Conservation (phyloP, 2,329 filamentous ascomycete genomes). For the Aspergillus versicolor region DNA sequence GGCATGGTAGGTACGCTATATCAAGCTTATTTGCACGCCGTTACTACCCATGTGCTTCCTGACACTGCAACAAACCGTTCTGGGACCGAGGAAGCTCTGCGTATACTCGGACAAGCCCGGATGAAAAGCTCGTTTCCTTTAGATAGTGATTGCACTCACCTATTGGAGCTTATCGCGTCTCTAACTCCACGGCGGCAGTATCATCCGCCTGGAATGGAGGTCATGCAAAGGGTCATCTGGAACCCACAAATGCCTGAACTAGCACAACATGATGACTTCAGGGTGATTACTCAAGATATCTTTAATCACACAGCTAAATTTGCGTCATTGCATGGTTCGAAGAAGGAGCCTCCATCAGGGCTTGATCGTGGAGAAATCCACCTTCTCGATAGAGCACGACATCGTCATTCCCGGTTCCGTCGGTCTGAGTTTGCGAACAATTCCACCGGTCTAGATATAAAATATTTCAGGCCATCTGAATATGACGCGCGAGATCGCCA, state of each 20-base stretch:
- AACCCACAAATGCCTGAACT: constrained; percentile 8
- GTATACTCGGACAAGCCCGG: constrained; percentile 18
- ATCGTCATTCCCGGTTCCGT: not conserved
- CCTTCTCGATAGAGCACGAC: not conserved
- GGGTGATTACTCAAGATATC: not conserved
- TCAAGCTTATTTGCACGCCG: constrained; percentile 32
- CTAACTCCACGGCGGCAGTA: constrained; percentile 26
- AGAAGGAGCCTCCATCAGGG: not conserved
- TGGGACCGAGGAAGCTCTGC: constrained; percentile 33
- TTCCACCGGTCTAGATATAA: not conserved
- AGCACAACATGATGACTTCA: constrained; percentile 17
- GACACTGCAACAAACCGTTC: constrained; percentile 31
- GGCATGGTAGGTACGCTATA: constrained; percentile 19
- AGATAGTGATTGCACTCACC: not conserved
- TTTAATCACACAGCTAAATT: too few species aligned
- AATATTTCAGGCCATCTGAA: not conserved
- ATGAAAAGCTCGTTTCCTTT: constrained; percentile 18
- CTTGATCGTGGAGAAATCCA: not conserved
- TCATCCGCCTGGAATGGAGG: constrained; percentile 24
- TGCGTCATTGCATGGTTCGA: too few species aligned
- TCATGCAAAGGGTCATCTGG: constrained; percentile 26
- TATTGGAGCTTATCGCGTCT: constrained; percentile 17
- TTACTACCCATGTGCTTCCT: constrained; percentile 28
- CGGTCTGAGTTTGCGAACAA: not conserved
- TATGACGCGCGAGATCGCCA: not conserved